phyloP scores from a whole-genome alignment of 2,329 filamentous ascomycete genomes.

The Fonsecaea nubica region DNA sequence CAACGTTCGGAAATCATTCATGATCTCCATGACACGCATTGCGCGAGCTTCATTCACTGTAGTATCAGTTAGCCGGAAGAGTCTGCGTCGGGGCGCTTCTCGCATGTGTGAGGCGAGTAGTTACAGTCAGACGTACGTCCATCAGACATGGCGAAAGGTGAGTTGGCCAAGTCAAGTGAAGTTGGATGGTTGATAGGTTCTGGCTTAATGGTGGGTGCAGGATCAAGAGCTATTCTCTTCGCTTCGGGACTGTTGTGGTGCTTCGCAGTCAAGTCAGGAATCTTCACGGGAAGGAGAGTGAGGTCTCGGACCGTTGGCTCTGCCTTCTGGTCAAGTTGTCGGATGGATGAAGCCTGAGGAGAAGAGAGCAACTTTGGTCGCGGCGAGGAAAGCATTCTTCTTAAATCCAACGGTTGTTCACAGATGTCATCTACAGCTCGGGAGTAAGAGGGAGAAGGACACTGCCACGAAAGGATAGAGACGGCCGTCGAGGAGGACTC shows the following conservation, averaged over 20 bases:
- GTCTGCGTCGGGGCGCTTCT: slow-evolving; percentile 4
- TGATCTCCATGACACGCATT: slow-evolving; percentile 67
- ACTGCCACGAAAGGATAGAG: slow-evolving; percentile 12
- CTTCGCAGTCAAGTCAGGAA: slow-evolving; percentile 8
- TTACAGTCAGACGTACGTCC: slow-evolving; percentile 37
- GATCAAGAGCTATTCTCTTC: slow-evolving; percentile 16
- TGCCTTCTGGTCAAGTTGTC: slow-evolving; percentile 25
- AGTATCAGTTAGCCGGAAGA: slow-evolving; percentile 25
- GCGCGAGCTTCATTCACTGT: slow-evolving; percentile 69
- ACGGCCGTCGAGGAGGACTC: slow-evolving; percentile 17
- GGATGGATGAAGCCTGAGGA: slow-evolving; percentile 22
- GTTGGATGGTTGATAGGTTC: slow-evolving; percentile 18
- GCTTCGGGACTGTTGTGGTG: background rate
- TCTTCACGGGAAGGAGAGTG: slow-evolving; percentile 18
- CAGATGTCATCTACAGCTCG: slow-evolving; percentile 6
- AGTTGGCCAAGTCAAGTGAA: slow-evolving; percentile 11
- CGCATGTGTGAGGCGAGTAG: slow-evolving; percentile 18
- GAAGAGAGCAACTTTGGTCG: slow-evolving; percentile 19
- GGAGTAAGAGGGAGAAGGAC: slow-evolving; percentile 9
- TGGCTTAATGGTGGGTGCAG: slow-evolving; percentile 21
- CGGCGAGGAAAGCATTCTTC: slow-evolving; percentile 36
- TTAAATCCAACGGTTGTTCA: slow-evolving; percentile 25
- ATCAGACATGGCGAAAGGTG: slow-evolving; percentile 36
- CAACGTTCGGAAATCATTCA: slow-evolving; percentile 68
- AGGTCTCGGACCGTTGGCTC: slow-evolving; percentile 24